A percentile compares a stretch with the other conserved stretches of the same genome.
Conservation (phyloP, 768 basidiomycete genomes). For the Lentinus tigrinus region DNA sequence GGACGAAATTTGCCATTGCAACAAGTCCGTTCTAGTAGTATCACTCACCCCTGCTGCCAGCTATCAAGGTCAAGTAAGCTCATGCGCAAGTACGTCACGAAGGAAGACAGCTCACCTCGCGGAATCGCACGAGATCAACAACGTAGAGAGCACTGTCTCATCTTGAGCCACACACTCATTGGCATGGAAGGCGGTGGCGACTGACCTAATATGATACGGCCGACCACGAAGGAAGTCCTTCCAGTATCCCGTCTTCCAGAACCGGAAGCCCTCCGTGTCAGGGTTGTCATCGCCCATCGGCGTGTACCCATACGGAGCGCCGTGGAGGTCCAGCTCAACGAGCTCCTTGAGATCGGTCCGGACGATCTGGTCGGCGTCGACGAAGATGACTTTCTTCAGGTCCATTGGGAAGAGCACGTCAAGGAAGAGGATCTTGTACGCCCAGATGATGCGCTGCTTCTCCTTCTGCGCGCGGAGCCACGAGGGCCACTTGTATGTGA, state of each 20-base stretch:
- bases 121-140: constrained; percentile 92
- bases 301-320: constrained; percentile 92
- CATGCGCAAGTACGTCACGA: not conserved
- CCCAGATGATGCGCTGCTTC: constrained; percentile 99
- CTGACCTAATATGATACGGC: constrained; percentile 94
- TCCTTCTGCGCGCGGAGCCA: constrained; percentile 97
- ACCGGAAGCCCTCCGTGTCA: constrained; percentile 97
- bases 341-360: constrained; percentile 94
- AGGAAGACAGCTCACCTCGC: constrained; percentile 56
- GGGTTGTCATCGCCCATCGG: constrained; percentile 96
- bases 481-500: constrained; percentile 99
- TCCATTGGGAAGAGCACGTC: constrained; percentile 99
- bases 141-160: constrained; percentile 85
- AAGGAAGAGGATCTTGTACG: constrained; percentile 98
- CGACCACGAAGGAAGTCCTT: constrained; percentile 77
- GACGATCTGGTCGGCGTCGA: constrained; percentile 97
- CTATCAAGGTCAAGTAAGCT: constrained; percentile 24
- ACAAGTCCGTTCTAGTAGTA: not conserved
- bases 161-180: not conserved
- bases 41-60: constrained; percentile 57
- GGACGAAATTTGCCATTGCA: not conserved
- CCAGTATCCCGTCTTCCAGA: constrained; percentile 99
- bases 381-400: constrained; percentile 98
- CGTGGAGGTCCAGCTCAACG: constrained; percentile 88
- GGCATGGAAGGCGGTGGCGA: not conserved